Conservation (phyloP, 306 rosid species). For the Acacia melanoxylon region DNA sequence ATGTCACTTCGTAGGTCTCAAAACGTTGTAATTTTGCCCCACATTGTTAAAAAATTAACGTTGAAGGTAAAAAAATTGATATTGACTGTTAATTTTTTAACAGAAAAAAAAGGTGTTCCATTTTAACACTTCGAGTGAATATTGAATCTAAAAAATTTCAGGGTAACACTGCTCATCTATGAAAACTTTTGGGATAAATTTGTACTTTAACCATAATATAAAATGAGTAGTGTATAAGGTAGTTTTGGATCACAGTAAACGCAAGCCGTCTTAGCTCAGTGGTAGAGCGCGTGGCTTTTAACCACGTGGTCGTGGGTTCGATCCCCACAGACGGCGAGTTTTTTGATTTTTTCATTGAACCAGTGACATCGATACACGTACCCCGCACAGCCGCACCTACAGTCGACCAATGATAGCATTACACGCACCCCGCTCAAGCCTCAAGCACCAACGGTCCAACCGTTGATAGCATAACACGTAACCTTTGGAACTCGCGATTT, state of each 20-base stretch:
- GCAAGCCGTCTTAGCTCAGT: slow-evolving; percentile 64
- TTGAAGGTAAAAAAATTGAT: no score
- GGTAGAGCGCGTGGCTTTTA: slow-evolving; percentile 87
- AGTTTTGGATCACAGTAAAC: rapidly evolving
- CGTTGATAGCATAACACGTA: not conserved
- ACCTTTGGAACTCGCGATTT: not conserved
- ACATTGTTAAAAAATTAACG: no score
- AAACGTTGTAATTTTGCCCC: no score
- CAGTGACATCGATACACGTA: not conserved
- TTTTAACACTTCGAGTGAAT: no score
- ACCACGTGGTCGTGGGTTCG: slow-evolving; percentile 87
- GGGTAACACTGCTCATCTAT: rapidly evolving
- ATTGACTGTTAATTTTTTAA: no score
- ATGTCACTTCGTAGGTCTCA: no score
- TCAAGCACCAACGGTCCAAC: not conserved
- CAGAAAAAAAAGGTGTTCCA: no score
- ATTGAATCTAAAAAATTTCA: no score
- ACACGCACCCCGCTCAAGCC: not conserved
- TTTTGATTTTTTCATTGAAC: not conserved
- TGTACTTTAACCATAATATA: no score
- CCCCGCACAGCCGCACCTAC: no score
- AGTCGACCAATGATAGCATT: not conserved
- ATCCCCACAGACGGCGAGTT: slow-evolving; percentile 63
- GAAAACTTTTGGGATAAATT: no score
- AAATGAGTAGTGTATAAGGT: rapidly evolving